Evolutionary conservation across 2,329 filamentous ascomycete species (phyloP), one percentile per base, ranked within the genome.

Genomic region (Scortechinia acanthostroma): DNA sequence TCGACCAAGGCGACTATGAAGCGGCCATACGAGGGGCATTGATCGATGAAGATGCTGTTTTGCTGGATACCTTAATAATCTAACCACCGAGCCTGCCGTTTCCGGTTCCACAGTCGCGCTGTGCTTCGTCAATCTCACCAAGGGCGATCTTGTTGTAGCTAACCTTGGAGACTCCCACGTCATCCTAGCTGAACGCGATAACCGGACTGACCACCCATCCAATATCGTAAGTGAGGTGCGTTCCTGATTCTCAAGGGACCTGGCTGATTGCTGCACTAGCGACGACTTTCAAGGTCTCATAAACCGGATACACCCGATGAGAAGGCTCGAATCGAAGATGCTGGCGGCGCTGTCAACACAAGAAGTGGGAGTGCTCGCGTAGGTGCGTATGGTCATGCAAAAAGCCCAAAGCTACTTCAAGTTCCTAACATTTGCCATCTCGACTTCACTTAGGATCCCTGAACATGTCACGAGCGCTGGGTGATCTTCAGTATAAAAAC

Each of bases 101-200:
- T 53, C 57, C 15, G 60, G 60, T 4, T 60, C 60, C 2, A 63
- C 60, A 4, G 57, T 57, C 4, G 58, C 59, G 4, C n/a, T 62
- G 20, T 60, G 57, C 45, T 50, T 62, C 21, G 46, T 61, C 30
- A 60, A 63, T 44, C 46, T 62, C 40, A 58, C 54, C 2, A 51
- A 51, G 43, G 58, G 58, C 3, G 51, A 62, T 15, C 40, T 62
- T 45, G 44, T 61, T 3, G 54, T 60, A 33, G 58, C 55, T 19
- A 63, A 61, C 43, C 49, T 63, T 6, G 60, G 60, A 13, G 60
- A 63, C 48, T 62, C 60, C 42, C 59, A 61, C 51, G 57, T 60
- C 42, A 51, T 61, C 19, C 44, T 62, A 17, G 60, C 56, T 3
- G 55, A 62, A 46, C 52, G 55, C n/a, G 53, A 56, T 43, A 50